Evolutionary conservation across 164 flowering plant genomes (phyloP).

Genomic region (Kalanchoe fedtschenkoi): DNA sequence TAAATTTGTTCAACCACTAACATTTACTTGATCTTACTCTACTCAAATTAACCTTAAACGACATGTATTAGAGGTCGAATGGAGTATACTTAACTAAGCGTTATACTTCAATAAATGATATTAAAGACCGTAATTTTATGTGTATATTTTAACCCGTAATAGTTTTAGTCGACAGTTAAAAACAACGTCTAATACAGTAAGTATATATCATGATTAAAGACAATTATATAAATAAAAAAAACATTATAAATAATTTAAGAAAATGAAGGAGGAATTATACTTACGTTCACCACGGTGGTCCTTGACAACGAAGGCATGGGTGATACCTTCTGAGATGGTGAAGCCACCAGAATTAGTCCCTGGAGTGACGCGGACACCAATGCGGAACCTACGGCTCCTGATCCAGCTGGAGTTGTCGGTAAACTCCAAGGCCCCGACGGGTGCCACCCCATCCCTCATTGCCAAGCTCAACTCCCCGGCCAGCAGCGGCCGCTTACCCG

Average conservation of each 20-base stretch:
- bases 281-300: constrained; percentile 60
- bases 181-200: too few relatives aligned
- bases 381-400: constrained; percentile 44
- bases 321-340: constrained; percentile 44
- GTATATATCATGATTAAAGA: too few relatives aligned
- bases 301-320: constrained; percentile 50
- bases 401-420: constrained; percentile 84
- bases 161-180: too few relatives aligned
- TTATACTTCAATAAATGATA: too few relatives aligned
- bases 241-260: background rate
- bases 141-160: too few relatives aligned
- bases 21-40: too few relatives aligned
- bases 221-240: too few relatives aligned
- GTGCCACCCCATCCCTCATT: constrained; percentile 31
- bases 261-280: constrained; percentile 8
- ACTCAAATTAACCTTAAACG: too few relatives aligned
- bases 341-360: constrained; percentile 22
- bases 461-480: constrained; percentile 38
- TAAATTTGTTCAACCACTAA: too few relatives aligned
- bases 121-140: too few relatives aligned
- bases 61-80: too few relatives aligned
- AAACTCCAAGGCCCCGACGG: constrained; percentile 37
- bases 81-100: too few relatives aligned
- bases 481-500: constrained; percentile 55
- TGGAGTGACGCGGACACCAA: constrained; percentile 42